phyloP scores from a whole-genome alignment of 139 green algal species.

The Chlorella sp. region DNA sequence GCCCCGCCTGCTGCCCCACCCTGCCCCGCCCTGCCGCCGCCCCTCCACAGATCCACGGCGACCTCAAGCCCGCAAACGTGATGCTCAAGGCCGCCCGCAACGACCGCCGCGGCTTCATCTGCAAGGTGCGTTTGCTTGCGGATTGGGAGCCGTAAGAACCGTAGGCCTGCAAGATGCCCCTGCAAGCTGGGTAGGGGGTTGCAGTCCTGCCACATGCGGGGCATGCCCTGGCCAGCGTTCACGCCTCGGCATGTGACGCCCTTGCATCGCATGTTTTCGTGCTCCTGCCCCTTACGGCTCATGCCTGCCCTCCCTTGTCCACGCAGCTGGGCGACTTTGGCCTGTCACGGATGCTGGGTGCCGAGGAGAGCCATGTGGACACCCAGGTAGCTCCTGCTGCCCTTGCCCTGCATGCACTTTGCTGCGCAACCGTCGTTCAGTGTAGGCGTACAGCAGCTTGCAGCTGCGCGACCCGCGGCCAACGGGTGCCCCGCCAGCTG shows the following conservation, averaged over 20 bases:
- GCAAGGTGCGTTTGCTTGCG: too few species aligned
- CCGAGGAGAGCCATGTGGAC: slow-evolving; percentile 3
- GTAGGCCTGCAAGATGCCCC: too few species aligned
- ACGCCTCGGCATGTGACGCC: too few species aligned
- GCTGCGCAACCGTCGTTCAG: too few species aligned
- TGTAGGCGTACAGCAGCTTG: too few species aligned
- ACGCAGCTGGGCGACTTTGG: slow-evolving; percentile 11
- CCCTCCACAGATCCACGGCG: slow-evolving; percentile 63
- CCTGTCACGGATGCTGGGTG: background rate
- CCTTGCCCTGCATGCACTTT: too few species aligned
- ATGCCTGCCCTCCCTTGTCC: background rate
- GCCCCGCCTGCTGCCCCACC: background rate
- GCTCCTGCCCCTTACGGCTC: background rate
- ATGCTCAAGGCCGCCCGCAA: slow-evolving; percentile 64
- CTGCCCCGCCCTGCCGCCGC: background rate
- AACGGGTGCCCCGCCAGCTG: background rate
- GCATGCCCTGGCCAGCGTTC: too few species aligned
- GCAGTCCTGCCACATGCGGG: too few species aligned
- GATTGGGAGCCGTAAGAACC: too few species aligned
- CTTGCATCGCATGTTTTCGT: too few species aligned
- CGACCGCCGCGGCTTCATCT: slow-evolving; percentile 69
- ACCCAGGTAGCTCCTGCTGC: background rate
- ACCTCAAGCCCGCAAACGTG: slow-evolving; percentile 81
- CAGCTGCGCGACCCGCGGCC: background rate
- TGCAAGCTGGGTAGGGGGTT: too few species aligned